These are phyloP conservation scores for Pichia sp. DNA, from an alignment of 1,139 yeast species.

Conservation along the genomic window DNA sequence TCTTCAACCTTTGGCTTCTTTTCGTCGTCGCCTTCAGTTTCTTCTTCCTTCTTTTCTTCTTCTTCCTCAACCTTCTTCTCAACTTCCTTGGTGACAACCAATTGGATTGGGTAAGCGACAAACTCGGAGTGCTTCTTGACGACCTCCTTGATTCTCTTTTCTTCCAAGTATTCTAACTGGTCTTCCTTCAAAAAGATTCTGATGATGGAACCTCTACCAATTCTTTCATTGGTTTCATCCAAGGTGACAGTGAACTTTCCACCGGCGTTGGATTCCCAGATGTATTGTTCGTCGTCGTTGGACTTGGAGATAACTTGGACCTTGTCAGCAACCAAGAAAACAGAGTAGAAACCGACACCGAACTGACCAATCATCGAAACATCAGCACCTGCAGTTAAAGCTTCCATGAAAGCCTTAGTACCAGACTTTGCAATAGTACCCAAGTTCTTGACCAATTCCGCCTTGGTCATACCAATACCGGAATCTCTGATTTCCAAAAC, in stretches of 20 bases:
- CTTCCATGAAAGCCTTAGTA: conserved; percentile 99
- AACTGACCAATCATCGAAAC: conserved; percentile 99
- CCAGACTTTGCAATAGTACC: conserved; percentile 99
- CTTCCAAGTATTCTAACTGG: conserved; percentile 98
- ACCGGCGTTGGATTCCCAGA: conserved; percentile 99
- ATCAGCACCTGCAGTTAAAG: conserved; percentile 98
- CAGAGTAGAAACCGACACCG: conserved; percentile 99
- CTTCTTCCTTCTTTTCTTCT: conserved; percentile 42
- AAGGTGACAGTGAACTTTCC: conserved; percentile 96
- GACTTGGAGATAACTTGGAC: conserved; percentile 98
- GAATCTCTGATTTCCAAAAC: conserved; percentile 97
- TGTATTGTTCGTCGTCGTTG: conserved; percentile 98
- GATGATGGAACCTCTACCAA: conserved; percentile 93
- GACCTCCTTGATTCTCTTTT: conserved; percentile 98
- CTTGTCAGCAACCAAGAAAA: conserved; percentile 98
- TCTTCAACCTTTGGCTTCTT: conserved; percentile 73
- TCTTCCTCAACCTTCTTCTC: conserved; percentile 74
- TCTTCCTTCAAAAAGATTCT: conserved; percentile 98
- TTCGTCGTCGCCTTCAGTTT: conserved; percentile 54
- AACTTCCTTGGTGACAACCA: conserved; percentile 97
- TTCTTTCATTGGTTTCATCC: conserved; percentile 79
- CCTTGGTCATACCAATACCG: conserved; percentile 99
- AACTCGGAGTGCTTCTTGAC: conserved; percentile 99
- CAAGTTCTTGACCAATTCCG: conserved; percentile 96
- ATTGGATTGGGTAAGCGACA: conserved; percentile 98